Evolutionary conservation across 768 basidiomycete genomes (phyloP).

Genomic region (Chlorophyllum brunneum): DNA sequence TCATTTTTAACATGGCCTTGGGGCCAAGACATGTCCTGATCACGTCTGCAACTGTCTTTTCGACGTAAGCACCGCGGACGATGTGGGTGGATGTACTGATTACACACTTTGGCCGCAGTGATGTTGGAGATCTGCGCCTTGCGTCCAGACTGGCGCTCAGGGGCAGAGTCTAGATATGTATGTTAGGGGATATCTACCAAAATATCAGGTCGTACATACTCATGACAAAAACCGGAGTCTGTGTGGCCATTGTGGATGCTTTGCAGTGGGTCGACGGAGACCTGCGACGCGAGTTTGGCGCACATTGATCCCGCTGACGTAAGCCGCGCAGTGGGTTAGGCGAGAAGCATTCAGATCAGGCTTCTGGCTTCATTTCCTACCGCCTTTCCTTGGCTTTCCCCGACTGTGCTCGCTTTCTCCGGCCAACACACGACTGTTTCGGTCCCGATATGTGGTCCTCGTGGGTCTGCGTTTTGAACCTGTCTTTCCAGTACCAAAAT

Average conservation of each 20-base stretch:
- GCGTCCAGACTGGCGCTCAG: slow-evolving; percentile 89
- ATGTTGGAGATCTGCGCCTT: slow-evolving; percentile 98
- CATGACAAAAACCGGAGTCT: slow-evolving; percentile 83
- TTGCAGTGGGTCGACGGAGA: not conserved
- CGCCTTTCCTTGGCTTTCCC: not conserved
- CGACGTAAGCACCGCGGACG: slow-evolving; percentile 7
- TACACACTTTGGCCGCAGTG: slow-evolving; percentile 86
- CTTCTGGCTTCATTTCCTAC: not conserved
- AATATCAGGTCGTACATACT: slow-evolving; percentile 39
- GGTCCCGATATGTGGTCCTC: no score
- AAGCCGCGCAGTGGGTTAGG: not conserved
- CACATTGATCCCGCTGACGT: slow-evolving; percentile 8
- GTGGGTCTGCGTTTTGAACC: no score
- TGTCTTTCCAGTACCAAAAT: no score
- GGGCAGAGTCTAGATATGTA: slow-evolving; percentile 69
- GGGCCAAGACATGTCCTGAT: slow-evolving; percentile 97
- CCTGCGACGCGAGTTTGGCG: not conserved
- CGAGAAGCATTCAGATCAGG: not conserved
- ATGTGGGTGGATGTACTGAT: slow-evolving; percentile 1
- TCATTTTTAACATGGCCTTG: slow-evolving; percentile 99
- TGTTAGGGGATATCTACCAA: not conserved
- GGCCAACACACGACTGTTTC: no score
- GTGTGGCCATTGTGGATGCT: slow-evolving; percentile 37
- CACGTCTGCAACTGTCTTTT: slow-evolving; percentile 93
- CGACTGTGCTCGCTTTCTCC: not conserved